Conservation (phyloP, 2,329 filamentous ascomycete species). For the Fusarium staphyleae region DNA sequence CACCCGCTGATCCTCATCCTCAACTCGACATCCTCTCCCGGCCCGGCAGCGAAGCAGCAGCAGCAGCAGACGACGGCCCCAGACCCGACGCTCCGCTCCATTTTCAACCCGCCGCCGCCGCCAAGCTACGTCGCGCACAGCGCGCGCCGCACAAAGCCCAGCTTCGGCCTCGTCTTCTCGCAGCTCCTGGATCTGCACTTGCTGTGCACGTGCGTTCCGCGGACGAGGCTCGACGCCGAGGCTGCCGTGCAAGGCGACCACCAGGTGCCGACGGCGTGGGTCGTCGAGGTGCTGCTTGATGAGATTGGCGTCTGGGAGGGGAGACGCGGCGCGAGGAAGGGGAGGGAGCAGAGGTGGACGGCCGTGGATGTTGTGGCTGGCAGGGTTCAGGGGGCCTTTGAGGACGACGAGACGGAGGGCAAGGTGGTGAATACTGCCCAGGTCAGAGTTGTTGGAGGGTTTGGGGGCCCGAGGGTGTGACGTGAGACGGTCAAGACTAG, state of each 20-base stretch:
- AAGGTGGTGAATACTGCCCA: conserved; percentile 9
- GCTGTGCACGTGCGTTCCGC: conserved; percentile 56
- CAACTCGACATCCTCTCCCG: too few species aligned
- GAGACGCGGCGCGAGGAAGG: conserved; percentile 39
- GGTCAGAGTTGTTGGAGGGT: conserved; percentile 13
- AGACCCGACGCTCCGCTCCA: too few species aligned
- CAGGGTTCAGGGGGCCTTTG: conserved; percentile 51
- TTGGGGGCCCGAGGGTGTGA: conserved; percentile 18
- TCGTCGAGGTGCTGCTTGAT: conserved; percentile 60
- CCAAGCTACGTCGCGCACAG: conserved; percentile 17
- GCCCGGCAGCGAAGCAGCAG: too few species aligned
- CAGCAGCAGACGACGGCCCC: too few species aligned
- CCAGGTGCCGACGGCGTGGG: conserved; percentile 48
- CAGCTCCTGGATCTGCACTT: conserved; percentile 64
- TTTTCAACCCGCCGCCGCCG: too few species aligned
- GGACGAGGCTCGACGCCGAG: conserved; percentile 51
- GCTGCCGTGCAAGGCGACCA: conserved; percentile 11
- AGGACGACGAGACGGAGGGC: conserved; percentile 1
- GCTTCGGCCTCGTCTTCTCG: conserved; percentile 62
- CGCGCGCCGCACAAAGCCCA: conserved; percentile 53
- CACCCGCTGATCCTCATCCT: too few species aligned
- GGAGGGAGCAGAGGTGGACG: conserved; percentile 63
- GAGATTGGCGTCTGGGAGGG: conserved; percentile 56
- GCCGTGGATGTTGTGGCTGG: conserved; percentile 53
- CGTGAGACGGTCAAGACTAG: background rate